Evolutionary conservation across 1,284 basidiomycete genomes (phyloP).

Genomic region (Trichosporon inkin): DNA sequence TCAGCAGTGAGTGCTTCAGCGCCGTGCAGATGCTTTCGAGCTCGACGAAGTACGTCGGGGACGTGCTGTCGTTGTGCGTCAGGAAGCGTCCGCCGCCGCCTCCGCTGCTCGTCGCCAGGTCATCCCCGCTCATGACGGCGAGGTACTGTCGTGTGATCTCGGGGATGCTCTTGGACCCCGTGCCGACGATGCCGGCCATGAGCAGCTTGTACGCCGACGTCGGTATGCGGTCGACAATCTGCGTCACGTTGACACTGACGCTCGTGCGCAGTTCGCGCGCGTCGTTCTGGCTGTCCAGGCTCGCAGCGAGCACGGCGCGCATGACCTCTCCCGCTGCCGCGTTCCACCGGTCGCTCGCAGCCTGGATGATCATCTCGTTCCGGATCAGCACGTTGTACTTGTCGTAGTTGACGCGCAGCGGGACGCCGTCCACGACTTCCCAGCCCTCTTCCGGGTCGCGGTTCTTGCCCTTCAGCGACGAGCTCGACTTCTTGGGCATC

Average conservation of each 20-base stretch:
- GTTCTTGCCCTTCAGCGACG: constrained; percentile 16
- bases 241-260: constrained; percentile 30
- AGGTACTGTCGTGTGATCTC: constrained; percentile 40
- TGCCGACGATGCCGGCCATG: constrained; percentile 33
- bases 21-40: constrained; percentile 71
- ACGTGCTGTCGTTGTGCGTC: constrained; percentile 57
- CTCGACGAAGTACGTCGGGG: constrained; percentile 62
- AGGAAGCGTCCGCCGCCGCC: constrained; percentile 55
- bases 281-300: constrained; percentile 56
- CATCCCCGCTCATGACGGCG: constrained; percentile 38
- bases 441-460: constrained; percentile 14
- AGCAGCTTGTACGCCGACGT: constrained; percentile 26
- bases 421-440: constrained; percentile 22
- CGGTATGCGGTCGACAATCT: constrained; percentile 34
- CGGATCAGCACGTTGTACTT: constrained; percentile 83
- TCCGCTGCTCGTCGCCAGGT: constrained; percentile 27
- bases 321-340: constrained; percentile 66
- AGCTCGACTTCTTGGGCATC: constrained; percentile 13
- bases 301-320: constrained; percentile 64
- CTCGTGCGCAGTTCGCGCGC: constrained; percentile 47
- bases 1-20: constrained; percentile 68
- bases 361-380: constrained; percentile 72
- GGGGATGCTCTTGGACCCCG: constrained; percentile 24
- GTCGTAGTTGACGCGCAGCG: constrained; percentile 67
- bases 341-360: constrained; percentile 74